A percentile compares a stretch with the other conserved stretches of the same genome.
Conservation (phyloP, 495 filamentous ascomycete genomes). For the Annulohypoxylon stygium region DNA sequence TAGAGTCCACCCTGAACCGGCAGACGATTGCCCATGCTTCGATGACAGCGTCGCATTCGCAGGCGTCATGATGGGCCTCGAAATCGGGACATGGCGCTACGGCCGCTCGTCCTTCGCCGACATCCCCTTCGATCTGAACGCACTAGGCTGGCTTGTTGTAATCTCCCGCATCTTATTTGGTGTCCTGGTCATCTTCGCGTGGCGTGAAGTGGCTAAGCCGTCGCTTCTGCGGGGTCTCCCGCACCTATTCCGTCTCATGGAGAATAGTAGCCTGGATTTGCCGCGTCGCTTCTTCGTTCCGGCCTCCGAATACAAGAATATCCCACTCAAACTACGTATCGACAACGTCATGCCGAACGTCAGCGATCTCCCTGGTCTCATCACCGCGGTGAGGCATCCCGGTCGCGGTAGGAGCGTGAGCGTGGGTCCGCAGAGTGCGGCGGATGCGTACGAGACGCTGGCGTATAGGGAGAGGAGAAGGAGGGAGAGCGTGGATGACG, state of each 20-base stretch:
- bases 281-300: slow-evolving; percentile 91
- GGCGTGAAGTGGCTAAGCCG: slow-evolving; percentile 91
- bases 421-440: slow-evolving; percentile 92
- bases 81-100: slow-evolving; percentile 85
- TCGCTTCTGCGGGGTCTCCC: slow-evolving; percentile 80
- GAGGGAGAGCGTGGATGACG: slow-evolving; percentile 73
- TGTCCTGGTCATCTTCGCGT: slow-evolving; percentile 84
- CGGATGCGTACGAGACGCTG: slow-evolving; percentile 94
- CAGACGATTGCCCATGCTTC: slow-evolving; percentile 97
- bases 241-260: slow-evolving; percentile 87
- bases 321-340: slow-evolving; percentile 80
- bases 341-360: slow-evolving; percentile 90
- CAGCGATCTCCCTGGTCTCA: slow-evolving; percentile 81
- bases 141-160: slow-evolving; percentile 71
- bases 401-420: slow-evolving; percentile 81
- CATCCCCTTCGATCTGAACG: slow-evolving; percentile 69
- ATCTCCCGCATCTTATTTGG: slow-evolving; percentile 78
- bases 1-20: slow-evolving; percentile 93
- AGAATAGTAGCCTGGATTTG: slow-evolving; percentile 79
- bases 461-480: slow-evolving; percentile 89
- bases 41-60: slow-evolving; percentile 96
- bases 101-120: slow-evolving; percentile 68
- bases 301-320: slow-evolving; percentile 88
- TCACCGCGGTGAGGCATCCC: slow-evolving; percentile 84
- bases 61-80: slow-evolving; percentile 85